Base-by-base conservation (phyloP, 1,284 basidiomycete genomes). In the Violaceomyces palustris region DNA sequence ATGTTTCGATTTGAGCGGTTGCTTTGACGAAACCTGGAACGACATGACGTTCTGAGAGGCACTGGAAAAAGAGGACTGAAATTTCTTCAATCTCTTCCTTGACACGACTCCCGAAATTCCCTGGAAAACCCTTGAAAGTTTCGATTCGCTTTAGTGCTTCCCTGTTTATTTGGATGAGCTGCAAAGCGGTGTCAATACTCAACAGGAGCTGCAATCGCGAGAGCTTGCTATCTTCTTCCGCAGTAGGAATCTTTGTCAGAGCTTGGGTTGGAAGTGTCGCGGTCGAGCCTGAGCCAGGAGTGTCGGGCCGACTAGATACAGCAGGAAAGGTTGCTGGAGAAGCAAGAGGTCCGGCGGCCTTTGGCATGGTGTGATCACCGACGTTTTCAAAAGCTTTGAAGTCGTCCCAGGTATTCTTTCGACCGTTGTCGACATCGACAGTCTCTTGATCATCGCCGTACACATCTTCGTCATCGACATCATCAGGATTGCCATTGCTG, bases 111-210 rank as follows among this genome's bases (percentile, higher is more conserved):
- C 45, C 48, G 22, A 44, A 51, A 12, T 34, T n/a, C 3, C 37
- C 39, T 0, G 89, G 88, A 68, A 93, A 97, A 6, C 80, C 81
- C 0, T 80, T 78, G 72, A 94, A 98, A 2, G 85, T 90, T 72
- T 97, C 90, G 3, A 89, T 83, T 8, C 93, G 82, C 74, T 96
- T 96, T 36, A 94, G 79, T 0, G 85, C 82, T 50, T 96, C 90
- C 39, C 92, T 84, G 63, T 90, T 84, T 0, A 87, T 84, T 58
- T 97, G 90, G 45, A 98, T 93, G 23, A 97, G 80, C 66, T 93
- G 86, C 0, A 98, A 78, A 0, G 90, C 89, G 2, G 85, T 82
- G 67, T 97, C 91, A 4, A 98, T 81, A 1, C 89, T 94, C 3
- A 98, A 82, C 1, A 96, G 78, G 3, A 83, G 80, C 58, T 83